A percentile compares a stretch with the other conserved stretches of the same genome.
Conservation (phyloP, 768 basidiomycete species). For the Nidularia pulvinata region DNA sequence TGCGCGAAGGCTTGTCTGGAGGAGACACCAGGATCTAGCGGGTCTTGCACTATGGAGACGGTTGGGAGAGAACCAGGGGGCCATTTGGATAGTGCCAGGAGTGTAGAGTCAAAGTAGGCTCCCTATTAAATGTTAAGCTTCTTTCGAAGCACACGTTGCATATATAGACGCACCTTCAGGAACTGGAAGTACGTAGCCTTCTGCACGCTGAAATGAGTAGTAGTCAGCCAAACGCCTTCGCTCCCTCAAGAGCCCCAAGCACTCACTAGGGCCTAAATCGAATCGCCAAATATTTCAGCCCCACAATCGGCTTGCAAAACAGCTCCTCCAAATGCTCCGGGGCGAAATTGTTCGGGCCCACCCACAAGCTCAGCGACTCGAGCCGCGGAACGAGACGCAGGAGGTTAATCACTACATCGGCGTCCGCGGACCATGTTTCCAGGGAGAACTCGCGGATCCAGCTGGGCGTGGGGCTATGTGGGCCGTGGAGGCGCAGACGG, state of each 20-base stretch:
- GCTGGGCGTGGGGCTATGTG: conserved; percentile 6
- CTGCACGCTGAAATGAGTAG: conserved; percentile 45
- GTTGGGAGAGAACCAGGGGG: conserved; percentile 37
- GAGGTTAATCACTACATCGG: conserved; percentile 74
- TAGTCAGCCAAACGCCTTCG: no score
- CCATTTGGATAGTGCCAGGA: conserved; percentile 67
- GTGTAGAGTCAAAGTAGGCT: conserved; percentile 79
- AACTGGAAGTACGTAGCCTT: conserved; percentile 83
- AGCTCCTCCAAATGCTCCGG: conserved; percentile 84
- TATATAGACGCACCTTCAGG: conserved; percentile 47
- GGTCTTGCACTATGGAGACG: conserved; percentile 70
- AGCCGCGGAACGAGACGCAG: conserved; percentile 55
- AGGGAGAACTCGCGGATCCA: conserved; percentile 52
- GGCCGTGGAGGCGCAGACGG: conserved; percentile 37
- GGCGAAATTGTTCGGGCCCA: conserved; percentile 75
- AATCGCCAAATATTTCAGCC: conserved; percentile 55
- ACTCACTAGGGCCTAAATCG: conserved; percentile 86
- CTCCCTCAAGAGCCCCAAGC: neutral
- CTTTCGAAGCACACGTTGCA: neutral
- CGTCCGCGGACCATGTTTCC: conserved; percentile 71
- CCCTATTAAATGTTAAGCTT: conserved; percentile 44
- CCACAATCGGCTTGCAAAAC: conserved; percentile 39
- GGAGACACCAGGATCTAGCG: conserved; percentile 36
- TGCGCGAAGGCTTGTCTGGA: conserved; percentile 64
- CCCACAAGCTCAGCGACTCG: conserved; percentile 52